These are phyloP conservation scores for Coniochaeta sp. DNA, from an alignment of 2,329 filamentous ascomycete genomes.

Conservation along the genomic window DNA sequence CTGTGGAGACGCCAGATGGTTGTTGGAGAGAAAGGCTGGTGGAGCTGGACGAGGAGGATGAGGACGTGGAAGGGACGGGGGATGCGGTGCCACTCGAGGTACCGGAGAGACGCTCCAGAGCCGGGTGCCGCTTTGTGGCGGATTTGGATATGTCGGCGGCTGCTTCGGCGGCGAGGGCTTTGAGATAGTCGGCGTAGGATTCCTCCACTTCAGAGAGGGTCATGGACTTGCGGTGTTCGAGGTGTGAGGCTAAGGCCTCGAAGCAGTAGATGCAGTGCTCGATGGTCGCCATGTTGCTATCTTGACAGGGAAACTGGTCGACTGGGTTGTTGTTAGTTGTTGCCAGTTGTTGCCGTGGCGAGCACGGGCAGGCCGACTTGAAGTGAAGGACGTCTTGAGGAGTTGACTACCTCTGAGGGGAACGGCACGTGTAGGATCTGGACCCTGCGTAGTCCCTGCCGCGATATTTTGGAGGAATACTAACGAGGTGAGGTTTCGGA, in stretches of 20 bases:
- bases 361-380: neutral
- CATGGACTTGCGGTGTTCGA: conserved; percentile 61
- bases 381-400: neutral
- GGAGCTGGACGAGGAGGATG: conserved; percentile 11
- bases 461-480: neutral
- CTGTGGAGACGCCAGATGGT: conserved; percentile 26
- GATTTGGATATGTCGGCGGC: conserved; percentile 6
- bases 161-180: conserved; percentile 15
- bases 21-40: conserved; percentile 1
- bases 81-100: conserved; percentile 20
- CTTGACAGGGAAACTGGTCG: neutral
- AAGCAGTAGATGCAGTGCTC: conserved; percentile 92
- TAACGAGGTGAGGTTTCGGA: no score
- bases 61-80: conserved; percentile 20
- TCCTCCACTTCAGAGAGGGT: conserved; percentile 62
- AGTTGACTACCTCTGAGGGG: neutral
- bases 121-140: conserved; percentile 27
- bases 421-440: neutral
- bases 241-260: conserved; percentile 71
- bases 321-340: neutral
- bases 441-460: neutral
- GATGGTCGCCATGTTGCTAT: conserved; percentile 64
- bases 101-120: conserved; percentile 30
- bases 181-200: conserved; percentile 44
- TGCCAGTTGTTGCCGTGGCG: neutral